These are phyloP conservation scores for Penicillium sp. DNA, from an alignment of 2,329 filamentous ascomycete species.

Conservation along the genomic window DNA sequence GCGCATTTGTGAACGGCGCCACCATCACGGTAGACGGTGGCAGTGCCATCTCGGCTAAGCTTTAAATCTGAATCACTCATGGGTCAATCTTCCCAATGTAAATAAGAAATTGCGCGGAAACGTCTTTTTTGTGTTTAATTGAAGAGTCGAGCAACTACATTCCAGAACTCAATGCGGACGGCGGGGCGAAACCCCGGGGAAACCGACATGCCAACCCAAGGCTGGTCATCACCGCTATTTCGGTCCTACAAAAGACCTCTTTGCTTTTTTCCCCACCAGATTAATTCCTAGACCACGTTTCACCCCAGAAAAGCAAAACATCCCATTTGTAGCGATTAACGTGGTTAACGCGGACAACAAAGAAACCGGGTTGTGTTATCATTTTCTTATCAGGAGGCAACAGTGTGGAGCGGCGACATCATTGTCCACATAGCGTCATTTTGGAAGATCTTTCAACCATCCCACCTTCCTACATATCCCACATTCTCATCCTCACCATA, in stretches of 20 bases:
- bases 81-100: not conserved
- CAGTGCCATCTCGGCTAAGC: constrained; percentile 39
- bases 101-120: not conserved
- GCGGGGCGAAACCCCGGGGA: not conserved
- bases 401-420: constrained; percentile 26
- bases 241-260: not conserved
- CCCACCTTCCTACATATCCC: constrained; percentile 7
- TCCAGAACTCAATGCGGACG: not conserved
- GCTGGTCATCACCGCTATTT: constrained; percentile 2
- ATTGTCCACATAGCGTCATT: constrained; percentile 24
- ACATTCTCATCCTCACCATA: constrained; percentile 3
- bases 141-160: not conserved
- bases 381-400: constrained; percentile 21
- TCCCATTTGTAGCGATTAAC: not conserved
- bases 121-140: not conserved
- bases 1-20: constrained; percentile 64
- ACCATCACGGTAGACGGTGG: constrained; percentile 64
- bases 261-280: not conserved
- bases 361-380: constrained; percentile 1
- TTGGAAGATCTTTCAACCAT: constrained; percentile 9
- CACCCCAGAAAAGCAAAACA: not conserved
- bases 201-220: constrained; percentile 5
- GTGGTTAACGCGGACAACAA: not conserved
- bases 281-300: not conserved
- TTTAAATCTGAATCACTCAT: constrained; percentile 29